Conservation (phyloP, 208 protist genomes). For the Wallacemonas sp. region DNA sequence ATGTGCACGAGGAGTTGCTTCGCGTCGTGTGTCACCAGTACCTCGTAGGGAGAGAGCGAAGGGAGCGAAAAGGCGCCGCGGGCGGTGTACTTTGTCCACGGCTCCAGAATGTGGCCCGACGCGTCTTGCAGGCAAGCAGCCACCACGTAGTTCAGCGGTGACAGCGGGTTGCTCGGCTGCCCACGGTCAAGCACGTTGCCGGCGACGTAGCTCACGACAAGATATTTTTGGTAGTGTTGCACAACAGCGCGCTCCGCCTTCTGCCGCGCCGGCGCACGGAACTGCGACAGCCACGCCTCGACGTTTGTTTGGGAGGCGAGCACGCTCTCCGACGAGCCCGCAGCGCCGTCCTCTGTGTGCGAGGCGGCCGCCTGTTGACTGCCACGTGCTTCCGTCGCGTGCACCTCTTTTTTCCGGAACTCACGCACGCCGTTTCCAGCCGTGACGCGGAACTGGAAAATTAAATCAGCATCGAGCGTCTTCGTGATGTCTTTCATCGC, state of each 20-base stretch:
- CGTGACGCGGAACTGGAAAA: conserved; percentile 45
- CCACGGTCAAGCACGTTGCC: conserved; percentile 61
- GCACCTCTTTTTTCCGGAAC: conserved; percentile 36
- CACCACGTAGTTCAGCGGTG: conserved; percentile 55
- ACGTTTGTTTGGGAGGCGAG: conserved; percentile 30
- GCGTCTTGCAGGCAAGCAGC: conserved; percentile 55
- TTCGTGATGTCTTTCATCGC: conserved; percentile 37
- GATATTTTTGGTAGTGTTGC: conserved; percentile 50
- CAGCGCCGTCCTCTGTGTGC: neutral
- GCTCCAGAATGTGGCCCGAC: conserved; percentile 47
- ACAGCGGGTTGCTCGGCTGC: conserved; percentile 58
- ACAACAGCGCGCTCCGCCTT: conserved; percentile 45
- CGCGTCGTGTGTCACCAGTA: conserved; percentile 75
- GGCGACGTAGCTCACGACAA: conserved; percentile 64
- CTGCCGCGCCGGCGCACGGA: conserved; percentile 36
- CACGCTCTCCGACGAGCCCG: neutral
- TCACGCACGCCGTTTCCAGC: conserved; percentile 54
- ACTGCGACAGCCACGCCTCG: conserved; percentile 48
- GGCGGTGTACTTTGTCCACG: conserved; percentile 50
- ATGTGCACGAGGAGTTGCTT: conserved; percentile 72
- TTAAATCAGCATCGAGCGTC: conserved; percentile 58
- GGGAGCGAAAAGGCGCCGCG: conserved; percentile 67
- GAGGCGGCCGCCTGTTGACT: conserved; percentile 2
- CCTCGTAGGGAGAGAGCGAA: conserved; percentile 58
- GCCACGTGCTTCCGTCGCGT: neutral